phyloP scores from a whole-genome alignment of 768 basidiomycete genomes.

The Russula sp. region DNA sequence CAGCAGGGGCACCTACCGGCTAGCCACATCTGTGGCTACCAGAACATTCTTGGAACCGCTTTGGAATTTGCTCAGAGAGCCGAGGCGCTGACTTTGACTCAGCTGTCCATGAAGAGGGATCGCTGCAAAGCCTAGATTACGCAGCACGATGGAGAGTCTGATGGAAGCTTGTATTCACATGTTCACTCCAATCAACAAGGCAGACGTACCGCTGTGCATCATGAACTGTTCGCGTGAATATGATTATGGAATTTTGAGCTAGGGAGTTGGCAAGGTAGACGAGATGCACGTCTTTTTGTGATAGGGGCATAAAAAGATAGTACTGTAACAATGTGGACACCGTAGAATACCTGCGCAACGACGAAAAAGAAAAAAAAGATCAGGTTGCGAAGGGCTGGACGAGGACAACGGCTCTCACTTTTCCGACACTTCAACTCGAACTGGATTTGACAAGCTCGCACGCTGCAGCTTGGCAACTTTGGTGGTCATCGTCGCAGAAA shows the following conservation, averaged over 20 bases:
- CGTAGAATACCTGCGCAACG: conserved; percentile 75
- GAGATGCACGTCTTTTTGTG: conserved; percentile 88
- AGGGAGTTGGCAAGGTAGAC: conserved; percentile 85
- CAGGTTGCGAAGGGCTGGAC: background rate
- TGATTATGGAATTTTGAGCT: conserved; percentile 88
- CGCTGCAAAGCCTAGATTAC: conserved; percentile 88
- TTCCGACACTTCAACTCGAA: conserved; percentile 85
- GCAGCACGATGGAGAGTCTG: conserved; percentile 83
- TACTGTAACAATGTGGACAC: conserved; percentile 94
- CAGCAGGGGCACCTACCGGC: conserved; percentile 49
- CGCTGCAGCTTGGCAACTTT: conserved; percentile 96
- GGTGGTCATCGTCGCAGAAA: conserved; percentile 98
- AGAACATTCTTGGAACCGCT: conserved; percentile 86
- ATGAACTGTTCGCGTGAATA: conserved; percentile 93
- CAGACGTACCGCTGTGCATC: conserved; percentile 71
- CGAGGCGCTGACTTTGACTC: conserved; percentile 87
- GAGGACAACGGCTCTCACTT: conserved; percentile 54
- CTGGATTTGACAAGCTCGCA: conserved; percentile 90
- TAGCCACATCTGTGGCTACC: conserved; percentile 95
- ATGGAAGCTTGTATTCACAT: background rate
- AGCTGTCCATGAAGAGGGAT: conserved; percentile 95
- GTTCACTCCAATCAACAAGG: background rate
- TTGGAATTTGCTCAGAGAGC: conserved; percentile 93
- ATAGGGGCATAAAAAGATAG: conserved; percentile 88
- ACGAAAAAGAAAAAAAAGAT: background rate